A percentile compares a stretch with the other conserved stretches of the same genome.
These are phyloP conservation scores for Microcyclospora pomicola DNA, from an alignment of 2,329 filamentous ascomycete genomes.

Conservation along the genomic window DNA sequence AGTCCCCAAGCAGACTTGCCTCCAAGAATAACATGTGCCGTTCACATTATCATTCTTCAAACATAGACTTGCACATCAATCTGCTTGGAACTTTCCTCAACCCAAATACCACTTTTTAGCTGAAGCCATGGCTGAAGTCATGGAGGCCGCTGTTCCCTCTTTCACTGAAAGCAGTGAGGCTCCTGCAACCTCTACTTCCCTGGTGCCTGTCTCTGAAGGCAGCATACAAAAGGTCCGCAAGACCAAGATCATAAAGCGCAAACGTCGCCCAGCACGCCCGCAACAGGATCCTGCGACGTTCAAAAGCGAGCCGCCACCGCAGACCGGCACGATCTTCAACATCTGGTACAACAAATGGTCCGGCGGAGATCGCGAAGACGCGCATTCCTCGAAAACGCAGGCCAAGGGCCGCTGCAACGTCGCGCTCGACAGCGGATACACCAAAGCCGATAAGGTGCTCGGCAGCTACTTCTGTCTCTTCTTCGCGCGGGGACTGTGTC, in stretches of 20 bases:
- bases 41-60: too few relatives aligned
- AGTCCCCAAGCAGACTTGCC: too few relatives aligned
- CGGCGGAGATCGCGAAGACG: conserved; percentile 87
- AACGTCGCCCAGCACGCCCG: conserved; percentile 74
- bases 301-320: conserved; percentile 71
- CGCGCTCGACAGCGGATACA: conserved; percentile 46
- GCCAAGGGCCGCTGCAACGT: conserved; percentile 82
- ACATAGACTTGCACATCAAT: too few relatives aligned
- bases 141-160: too few relatives aligned
- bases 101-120: too few relatives aligned
- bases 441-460: conserved; percentile 34
- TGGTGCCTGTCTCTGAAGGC: conserved; percentile 11
- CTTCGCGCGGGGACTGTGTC: conserved; percentile 70
- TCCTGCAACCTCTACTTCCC: too few relatives aligned
- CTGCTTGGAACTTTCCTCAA: too few relatives aligned
- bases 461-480: conserved; percentile 84
- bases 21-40: too few relatives aligned
- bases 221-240: conserved; percentile 47
- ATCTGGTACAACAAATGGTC: conserved; percentile 99
- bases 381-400: conserved; percentile 67
- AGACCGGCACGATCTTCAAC: conserved; percentile 93
- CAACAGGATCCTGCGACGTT: conserved; percentile 79
- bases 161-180: too few relatives aligned
- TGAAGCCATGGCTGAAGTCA: too few relatives aligned
- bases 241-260: conserved; percentile 86